These are phyloP conservation scores for Penicillium rolfsii DNA, from an alignment of 2,329 filamentous ascomycete species.

Conservation along the genomic window DNA sequence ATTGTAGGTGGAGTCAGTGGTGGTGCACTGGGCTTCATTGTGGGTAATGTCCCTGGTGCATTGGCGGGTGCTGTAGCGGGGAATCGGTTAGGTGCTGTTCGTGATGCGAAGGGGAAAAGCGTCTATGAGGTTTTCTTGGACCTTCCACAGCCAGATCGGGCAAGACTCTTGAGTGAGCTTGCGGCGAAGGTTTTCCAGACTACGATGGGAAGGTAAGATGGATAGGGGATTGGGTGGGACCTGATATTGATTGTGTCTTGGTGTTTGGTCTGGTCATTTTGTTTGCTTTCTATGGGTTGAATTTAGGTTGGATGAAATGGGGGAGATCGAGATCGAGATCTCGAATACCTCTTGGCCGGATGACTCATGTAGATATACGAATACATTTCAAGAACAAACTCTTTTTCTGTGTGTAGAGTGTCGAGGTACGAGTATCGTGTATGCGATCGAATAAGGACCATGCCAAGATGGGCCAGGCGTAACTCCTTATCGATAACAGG, in stretches of 20 bases:
- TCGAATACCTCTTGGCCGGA: neutral
- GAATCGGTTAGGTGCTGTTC: constrained; percentile 84
- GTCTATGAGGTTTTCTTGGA: constrained; percentile 91
- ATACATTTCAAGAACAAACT: neutral
- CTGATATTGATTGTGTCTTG: constrained; percentile 3
- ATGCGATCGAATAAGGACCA: neutral
- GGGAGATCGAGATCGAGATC: neutral
- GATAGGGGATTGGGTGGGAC: neutral
- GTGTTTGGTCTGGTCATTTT: constrained; percentile 3
- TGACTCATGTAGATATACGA: neutral
- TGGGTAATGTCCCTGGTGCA: constrained; percentile 87
- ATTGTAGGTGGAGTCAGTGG: constrained; percentile 84
- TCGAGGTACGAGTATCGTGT: neutral
- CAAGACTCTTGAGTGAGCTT: constrained; percentile 78
- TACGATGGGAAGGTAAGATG: constrained; percentile 36
- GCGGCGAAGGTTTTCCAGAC: constrained; percentile 76
- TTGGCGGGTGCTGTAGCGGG: constrained; percentile 90
- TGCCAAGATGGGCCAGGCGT: neutral
- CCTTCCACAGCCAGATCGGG: constrained; percentile 79
- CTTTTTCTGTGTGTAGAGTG: neutral
- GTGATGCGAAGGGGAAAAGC: constrained; percentile 91
- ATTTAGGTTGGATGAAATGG: neutral
- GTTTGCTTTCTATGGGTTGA: neutral
- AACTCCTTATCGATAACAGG: constrained; percentile 35
- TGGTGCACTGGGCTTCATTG: constrained; percentile 89